Percentiles rank a stretch among this genome's conserved stretches.
phyloP scores from a whole-genome alignment of 352 stramenopile genomes.

The Halophytophthora polymorphica region DNA sequence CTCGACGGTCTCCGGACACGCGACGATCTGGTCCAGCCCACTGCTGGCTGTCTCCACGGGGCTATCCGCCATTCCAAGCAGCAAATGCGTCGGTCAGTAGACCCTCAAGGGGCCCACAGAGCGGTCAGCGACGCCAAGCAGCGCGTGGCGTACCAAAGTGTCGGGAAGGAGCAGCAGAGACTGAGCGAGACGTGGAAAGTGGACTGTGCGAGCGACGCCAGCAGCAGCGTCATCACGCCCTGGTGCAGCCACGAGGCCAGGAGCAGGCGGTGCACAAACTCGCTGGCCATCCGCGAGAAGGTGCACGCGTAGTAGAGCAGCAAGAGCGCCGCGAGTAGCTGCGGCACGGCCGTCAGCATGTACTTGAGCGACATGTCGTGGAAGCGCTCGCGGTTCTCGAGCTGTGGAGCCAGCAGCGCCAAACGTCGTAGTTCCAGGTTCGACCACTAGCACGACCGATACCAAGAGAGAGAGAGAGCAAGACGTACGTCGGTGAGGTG shows the following conservation, averaged over 20 bases:
- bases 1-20: conserved; percentile 32
- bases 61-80: conserved; percentile 16
- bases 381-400: conserved; percentile 31
- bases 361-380: conserved; percentile 58
- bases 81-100: conserved; percentile 1
- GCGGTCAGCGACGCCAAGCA: no score
- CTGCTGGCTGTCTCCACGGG: conserved; percentile 30
- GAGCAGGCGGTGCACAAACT: conserved; percentile 48
- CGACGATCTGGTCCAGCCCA: conserved; percentile 36
- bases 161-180: conserved; percentile 51
- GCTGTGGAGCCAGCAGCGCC: conserved; percentile 10
- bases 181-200: conserved; percentile 43
- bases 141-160: conserved; percentile 31
- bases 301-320: conserved; percentile 68
- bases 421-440: no score
- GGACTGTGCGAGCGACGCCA: conserved; percentile 41
- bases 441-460: no score
- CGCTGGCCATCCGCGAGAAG: conserved; percentile 36
- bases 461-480: not conserved
- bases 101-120: not conserved
- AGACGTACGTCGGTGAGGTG: conserved; percentile 39
- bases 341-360: conserved; percentile 43
- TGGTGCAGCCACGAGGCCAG: conserved; percentile 59
- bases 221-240: conserved; percentile 30
- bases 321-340: conserved; percentile 36